Evolutionary conservation across 352 stramenopile genomes (phyloP), one percentile per base, ranked within the genome.

Genomic region (Pythium folliculosum): DNA sequence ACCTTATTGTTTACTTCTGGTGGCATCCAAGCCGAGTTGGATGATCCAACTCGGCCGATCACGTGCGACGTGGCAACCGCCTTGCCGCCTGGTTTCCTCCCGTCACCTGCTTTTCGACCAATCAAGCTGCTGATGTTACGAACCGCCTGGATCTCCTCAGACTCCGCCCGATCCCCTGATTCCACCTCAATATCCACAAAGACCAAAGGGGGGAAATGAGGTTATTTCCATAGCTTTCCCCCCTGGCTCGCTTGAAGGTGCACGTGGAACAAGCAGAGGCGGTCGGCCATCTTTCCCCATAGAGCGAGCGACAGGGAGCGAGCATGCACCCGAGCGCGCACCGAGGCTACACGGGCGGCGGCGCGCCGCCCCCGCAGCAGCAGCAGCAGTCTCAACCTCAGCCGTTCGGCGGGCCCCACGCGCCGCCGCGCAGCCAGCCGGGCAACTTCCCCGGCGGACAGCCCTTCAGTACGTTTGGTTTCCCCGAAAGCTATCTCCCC

Each of bases 271-370:
- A 12, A 38, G 32, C 48, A 38, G 48, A 58, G 30, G 12, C 7
- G 12, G 12, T 21, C 5, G 30, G 30, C 30, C 32, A 22, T 47
- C 14, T 6, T 43, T 13, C 44, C 16, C 5, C 21, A 51, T 25
- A 4, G 49, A 50, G 44, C 7, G 22, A 45, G 32, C 19, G 21
- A 64, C 45, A 35, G 58, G 21, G 27, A 32, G 27, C 27, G 27
- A 32, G 27, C n/a, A 72, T 72, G 65, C 58, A 72, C 49, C 51
- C 57, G 22, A 72, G 52, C 47, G 58, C 58, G 14, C 60, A 59
- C 40, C 50, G 65, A 22, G 58, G 65, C 58, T 72, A 64, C 65
- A 32, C 16, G 10, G 27, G 45, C 43, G 44, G 56, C 44, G 43
- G 23, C 5, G 38, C 8, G 25, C 21, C 23, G 43, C 22, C 27